Percentiles rank a stretch among this genome's conserved stretches.
These are phyloP conservation scores for Corymbia maculata DNA, from an alignment of 345 rosid species.

Conservation along the genomic window DNA sequence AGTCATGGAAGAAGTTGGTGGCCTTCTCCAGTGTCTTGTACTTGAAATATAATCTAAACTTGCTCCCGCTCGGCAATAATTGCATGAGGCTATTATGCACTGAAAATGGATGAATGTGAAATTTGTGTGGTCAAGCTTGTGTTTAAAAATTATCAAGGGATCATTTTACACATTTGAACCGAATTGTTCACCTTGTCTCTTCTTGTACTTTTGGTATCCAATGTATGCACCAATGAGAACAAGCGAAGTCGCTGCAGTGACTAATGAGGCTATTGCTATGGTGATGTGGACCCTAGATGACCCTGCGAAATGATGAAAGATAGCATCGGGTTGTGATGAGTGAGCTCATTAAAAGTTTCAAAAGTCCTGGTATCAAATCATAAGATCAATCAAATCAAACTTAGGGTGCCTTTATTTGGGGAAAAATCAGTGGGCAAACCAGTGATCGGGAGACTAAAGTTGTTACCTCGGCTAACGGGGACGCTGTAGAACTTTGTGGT, in stretches of 20 bases:
- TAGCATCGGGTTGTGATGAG: not conserved
- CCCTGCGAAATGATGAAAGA: not conserved
- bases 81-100: not conserved
- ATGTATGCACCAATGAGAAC: not conserved
- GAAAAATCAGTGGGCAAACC: too few relatives aligned
- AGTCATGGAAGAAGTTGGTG: conserved; percentile 41
- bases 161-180: not conserved
- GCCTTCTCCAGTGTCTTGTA: conserved; percentile 66
- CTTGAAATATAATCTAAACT: conserved; percentile 29
- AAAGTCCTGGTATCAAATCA: not conserved
- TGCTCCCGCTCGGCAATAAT: not conserved
- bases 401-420: too few relatives aligned
- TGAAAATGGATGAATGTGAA: not conserved
- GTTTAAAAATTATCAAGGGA: not conserved
- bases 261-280: not conserved
- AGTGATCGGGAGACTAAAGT: too few relatives aligned
- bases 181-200: not conserved
- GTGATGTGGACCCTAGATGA: not conserved
- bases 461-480: too few relatives aligned
- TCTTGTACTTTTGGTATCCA: not conserved
- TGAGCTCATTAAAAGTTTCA: not conserved
- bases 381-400: not conserved
- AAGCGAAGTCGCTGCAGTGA: not conserved
- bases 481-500: conserved; percentile 24
- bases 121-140: not conserved